Base-by-base conservation (phyloP, 2,329 filamentous ascomycete species). In the Claviceps fusiformis region DNA sequence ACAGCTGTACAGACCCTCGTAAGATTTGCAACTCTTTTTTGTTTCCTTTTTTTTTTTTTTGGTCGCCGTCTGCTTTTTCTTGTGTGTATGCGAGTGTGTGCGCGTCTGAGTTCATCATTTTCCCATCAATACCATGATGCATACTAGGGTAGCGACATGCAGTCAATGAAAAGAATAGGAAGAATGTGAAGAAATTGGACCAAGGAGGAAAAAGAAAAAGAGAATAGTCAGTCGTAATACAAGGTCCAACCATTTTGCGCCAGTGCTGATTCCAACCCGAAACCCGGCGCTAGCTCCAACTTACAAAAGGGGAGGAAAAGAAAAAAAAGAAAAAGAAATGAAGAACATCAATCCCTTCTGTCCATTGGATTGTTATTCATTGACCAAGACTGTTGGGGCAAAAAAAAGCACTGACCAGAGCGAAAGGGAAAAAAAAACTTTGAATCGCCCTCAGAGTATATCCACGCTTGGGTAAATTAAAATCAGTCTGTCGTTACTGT, bases 251-350 rank as follows among this genome's bases (percentile, higher is more conserved):
- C 60, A 47, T 58, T 55, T 58, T 58, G 54, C 56, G 60, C 61
- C 59, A 53, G 55, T 52, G 55, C 54, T 58, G 57, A 55, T 57
- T 56, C 59, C 35, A 49, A 37, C 64, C 51, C 50, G 19, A 63
- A 63, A 64, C 62, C 62, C 63, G 63, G 67, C 64, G 61, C 64
- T 62, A 62, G 61, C 63, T 63, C 64, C 60, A 64, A 67, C 62
- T 63, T 24, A 13, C n/a, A 27, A 50, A 64, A 61, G 63, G 63
- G 59, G 17, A 24, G 15, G 8, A 29, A 47, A 47, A 8, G n/a
- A 46, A 15, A 64, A 60, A 62, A 64, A 60, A 35, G 5, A 17
- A 44, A 8, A 17, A 8, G 9, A 24, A 50, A 13, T 33, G 17
- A 48, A 33, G 9, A 33, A 10, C 11, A 17, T 17, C 10, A 33